A percentile compares a stretch with the other conserved stretches of the same genome.
Conservation (phyloP, 2,329 filamentous ascomycete species). For the Amauroascus niger region DNA sequence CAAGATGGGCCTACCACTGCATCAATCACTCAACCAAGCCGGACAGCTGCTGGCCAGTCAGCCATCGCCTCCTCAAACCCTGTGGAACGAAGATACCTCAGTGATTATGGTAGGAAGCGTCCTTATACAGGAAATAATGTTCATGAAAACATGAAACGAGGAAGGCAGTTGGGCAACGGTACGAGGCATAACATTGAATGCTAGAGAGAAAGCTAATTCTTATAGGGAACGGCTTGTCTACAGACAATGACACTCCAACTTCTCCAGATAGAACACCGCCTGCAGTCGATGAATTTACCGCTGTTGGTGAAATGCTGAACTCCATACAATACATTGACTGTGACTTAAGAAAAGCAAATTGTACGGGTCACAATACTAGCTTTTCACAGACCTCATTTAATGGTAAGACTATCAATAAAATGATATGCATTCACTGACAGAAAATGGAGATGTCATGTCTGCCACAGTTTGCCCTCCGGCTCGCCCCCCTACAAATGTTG, state of each 20-base stretch:
- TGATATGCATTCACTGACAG: too few species aligned
- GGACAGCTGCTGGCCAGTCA: neutral
- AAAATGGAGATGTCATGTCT: too few species aligned
- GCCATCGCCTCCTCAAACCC: neutral
- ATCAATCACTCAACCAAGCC: neutral
- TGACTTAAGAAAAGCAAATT: too few species aligned
- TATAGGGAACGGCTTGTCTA: neutral
- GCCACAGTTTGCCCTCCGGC: too few species aligned
- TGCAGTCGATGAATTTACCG: neutral
- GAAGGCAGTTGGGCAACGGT: neutral
- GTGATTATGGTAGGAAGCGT: neutral
- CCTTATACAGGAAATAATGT: neutral
- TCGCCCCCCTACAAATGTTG: too few species aligned
- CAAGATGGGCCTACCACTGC: too few species aligned
- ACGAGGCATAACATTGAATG: neutral
- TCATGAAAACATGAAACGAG: neutral
- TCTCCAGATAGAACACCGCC: neutral
- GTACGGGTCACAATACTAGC: too few species aligned
- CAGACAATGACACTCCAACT: neutral
- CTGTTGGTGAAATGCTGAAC: too few species aligned
- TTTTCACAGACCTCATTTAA: too few species aligned
- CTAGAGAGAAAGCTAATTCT: neutral
- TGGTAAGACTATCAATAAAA: too few species aligned
- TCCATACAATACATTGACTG: too few species aligned
- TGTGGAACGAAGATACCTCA: neutral